Conservation (phyloP, 2,329 filamentous ascomycete genomes). For the Rhynchosporium graminicola region DNA sequence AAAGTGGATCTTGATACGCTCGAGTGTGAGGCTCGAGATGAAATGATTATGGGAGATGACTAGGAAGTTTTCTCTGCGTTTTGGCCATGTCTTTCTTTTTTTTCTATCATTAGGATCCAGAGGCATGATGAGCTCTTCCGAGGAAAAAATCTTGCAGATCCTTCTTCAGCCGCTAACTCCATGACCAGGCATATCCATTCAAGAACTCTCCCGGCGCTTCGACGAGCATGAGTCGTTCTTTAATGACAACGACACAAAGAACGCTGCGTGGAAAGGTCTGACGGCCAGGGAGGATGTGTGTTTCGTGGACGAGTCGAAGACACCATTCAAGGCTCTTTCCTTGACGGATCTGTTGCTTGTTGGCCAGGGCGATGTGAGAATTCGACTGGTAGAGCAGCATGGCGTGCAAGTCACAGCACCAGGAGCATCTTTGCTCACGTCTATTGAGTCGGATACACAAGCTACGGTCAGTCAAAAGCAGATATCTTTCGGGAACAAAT, state of each 20-base stretch:
- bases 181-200: neutral
- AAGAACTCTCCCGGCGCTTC: neutral
- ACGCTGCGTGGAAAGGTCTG: constrained; percentile 19
- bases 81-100: neutral
- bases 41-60: neutral
- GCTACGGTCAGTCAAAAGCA: neutral
- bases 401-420: neutral
- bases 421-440: neutral
- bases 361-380: constrained; percentile 8
- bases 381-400: constrained; percentile 5
- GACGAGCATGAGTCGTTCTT: neutral
- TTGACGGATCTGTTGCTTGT: constrained; percentile 13
- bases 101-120: neutral
- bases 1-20: neutral
- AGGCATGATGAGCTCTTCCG: no score
- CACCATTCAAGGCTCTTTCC: constrained; percentile 12
- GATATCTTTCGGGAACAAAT: neutral
- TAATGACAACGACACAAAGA: neutral
- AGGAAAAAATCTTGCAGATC: no score
- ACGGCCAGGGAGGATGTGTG: constrained; percentile 16
- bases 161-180: no score
- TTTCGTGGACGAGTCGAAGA: constrained; percentile 13
- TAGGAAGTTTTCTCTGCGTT: neutral
- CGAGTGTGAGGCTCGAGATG: neutral
- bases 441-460: constrained; percentile 1